Evolutionary conservation across 2,329 filamentous ascomycete genomes (phyloP), one percentile per base, ranked within the genome.

Genomic region (Colletotrichum cuscutae): DNA sequence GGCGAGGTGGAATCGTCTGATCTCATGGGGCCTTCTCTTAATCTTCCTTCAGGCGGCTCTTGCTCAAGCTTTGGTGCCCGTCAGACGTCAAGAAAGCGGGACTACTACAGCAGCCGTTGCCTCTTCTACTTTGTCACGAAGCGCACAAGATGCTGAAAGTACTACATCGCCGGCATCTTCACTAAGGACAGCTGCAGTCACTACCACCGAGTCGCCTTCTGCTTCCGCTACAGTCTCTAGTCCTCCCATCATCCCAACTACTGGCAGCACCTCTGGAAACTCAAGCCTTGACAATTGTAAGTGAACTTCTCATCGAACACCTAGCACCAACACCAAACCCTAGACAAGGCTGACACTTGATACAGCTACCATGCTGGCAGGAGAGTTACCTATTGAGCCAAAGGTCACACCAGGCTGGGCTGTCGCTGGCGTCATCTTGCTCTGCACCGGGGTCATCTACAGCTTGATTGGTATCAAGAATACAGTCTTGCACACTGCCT

Each of bases 381-480:
- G 87, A 58, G 80, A 88, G 63, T 86, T 98, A 22, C 96, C 96
- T 0, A 84, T 98, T 42, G 78, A 89, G 28, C 95, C 96, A 0
- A 83, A 81, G 68, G 87, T 98, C 60, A 98, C 95, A 2, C 95
- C 96, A 3, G 95, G 92, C 53, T 91, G 94, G 82, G 94, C 91
- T 3, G 89, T 98, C 61, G 92, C 91, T 42, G 96, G 95, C 28
- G 89, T 92, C 24, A 85, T 98, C 62, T 86, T 98, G 72, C 86
- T 98, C 56, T 79, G 91, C 4, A 89, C 91, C 9, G 96, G 96
- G n/a, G 78, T 88, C 9, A 85, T 89, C 7, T 93, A 97, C 79
- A 88, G 90, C 8, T 82, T 98, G 24, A 88, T 97, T 76, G 95
- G 95, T 1, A 94, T 97, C 78, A 96, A 94, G 82, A 94, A 94